Base-by-base conservation (phyloP, 768 basidiomycete genomes). In the Rubroboletus satanas region DNA sequence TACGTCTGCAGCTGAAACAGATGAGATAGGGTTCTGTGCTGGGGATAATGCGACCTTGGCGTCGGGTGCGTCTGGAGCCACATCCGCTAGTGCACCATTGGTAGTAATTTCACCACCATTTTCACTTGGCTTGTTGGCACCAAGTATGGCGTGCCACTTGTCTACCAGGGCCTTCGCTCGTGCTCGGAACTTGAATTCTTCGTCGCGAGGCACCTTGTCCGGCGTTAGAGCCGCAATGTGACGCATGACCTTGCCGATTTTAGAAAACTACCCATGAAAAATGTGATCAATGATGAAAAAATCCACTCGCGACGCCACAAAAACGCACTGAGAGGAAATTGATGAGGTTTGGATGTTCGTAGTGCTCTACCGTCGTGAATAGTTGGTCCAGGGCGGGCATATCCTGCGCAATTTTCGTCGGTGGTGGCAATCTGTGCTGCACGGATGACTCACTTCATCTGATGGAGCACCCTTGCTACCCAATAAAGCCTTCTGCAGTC, bases 401-500 rank as follows among this genome's bases (percentile, higher is more conserved):
- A 52, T 90, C 87, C 91, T 94, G 57, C 21, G 36, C 42, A 45
- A 52, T 51, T 51, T 51, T 46, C 45, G 38, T 59, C 36, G 54
- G 51, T 51, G 23, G 36, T 29, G 56, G 41, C 42, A 45, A 36
- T 61, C 42, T 41, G 47, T 26, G 47, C n/a, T 17, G 33, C 7
- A 15, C 1, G 38, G 21, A 41, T 31, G 23, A 73, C 78, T 50
- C 60, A 90, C 88, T 60, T 85, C 84, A 10, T 81, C 80, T 62
- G 83, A 85, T 5, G 90, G 87, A 8, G 77, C 58, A 7, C 74
- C 73, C 71, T 86, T 86, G 60, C 74, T 80, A 61, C 84, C 83
- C 49, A 95, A 67, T 75, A 93, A 88, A 0, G 83, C 88, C 70
- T 93, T 89, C 73, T 98, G 94, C 3, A 97, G 79, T 70, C 84